Evolutionary conservation across 2,329 filamentous ascomycete species (phyloP), one percentile per base, ranked within the genome.

Genomic region (Pseudonectria buxi): DNA sequence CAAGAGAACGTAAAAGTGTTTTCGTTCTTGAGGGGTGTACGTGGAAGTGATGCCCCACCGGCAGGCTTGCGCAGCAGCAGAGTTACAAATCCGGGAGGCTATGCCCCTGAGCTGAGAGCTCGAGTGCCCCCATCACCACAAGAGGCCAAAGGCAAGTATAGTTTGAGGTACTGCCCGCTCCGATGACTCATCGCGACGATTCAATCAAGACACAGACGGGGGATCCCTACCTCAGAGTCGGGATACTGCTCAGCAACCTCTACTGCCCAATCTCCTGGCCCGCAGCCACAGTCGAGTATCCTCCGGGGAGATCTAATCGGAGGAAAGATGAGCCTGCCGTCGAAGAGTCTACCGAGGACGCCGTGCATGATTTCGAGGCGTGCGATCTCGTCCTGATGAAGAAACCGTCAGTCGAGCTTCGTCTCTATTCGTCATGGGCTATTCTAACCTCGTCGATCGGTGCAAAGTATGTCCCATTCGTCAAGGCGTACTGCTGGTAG

Each of bases 241-340:
- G 80, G 80, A 59, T 81, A 65, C 43, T 72, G 64, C 51, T 75
- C 71, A 30, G 83, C 83, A 34, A 83, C 78, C 15, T 82, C 79
- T 24, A 75, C 62, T 14, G 82, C 81, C 83, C 83, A 88, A 31
- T 76, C 68, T 27, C 71, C 82, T n/a, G 77, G 70, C 27, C 83
- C 83, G 57, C 77, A 83, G 0, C 83, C 83, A 48, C 81, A 86
- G 39, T 88, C 83, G 18, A 88, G 67, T 28, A 87, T 71, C 50
- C 71, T 72, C 46, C 65, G 63, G 15, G 74, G 72, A 18, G 67
- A 63, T 29, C 56, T 60, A 32, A 86, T 63, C 6, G 79, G 79
- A n/a, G 83, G 81, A 41, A 87, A 85, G 49, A 87, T 73, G 16
- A 84, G 64, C 45, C 77, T 71, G 39, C 72, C 64, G 44, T 86